phyloP scores from a whole-genome alignment of 148 eudicot genomes.

The Chenopodium suecicum region DNA sequence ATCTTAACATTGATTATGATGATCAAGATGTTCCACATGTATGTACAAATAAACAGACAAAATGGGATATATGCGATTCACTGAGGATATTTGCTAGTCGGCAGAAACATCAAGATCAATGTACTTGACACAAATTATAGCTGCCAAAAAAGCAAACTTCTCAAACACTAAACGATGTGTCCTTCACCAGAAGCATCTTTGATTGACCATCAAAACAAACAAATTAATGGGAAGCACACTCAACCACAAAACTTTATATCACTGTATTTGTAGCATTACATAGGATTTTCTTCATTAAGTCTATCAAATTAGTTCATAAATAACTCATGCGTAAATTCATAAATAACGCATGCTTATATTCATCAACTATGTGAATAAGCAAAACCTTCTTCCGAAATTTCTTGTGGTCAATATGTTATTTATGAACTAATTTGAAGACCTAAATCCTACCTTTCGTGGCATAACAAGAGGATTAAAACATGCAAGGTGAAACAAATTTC shows the following conservation, averaged over 20 bases:
- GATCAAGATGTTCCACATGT: background rate
- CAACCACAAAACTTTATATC: background rate
- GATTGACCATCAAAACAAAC: background rate
- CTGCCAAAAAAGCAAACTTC: background rate
- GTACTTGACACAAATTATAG: background rate
- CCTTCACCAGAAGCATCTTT: background rate
- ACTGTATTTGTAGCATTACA: background rate
- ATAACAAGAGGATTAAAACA: background rate
- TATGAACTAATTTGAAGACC: background rate
- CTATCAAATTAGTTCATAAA: background rate
- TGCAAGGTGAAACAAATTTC: background rate
- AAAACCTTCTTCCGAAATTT: background rate
- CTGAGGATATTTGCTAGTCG: background rate
- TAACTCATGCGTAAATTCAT: background rate
- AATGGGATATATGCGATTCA: background rate
- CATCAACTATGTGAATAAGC: background rate
- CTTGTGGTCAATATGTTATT: too few species aligned
- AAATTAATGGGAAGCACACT: background rate
- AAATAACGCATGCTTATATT: background rate
- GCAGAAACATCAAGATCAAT: background rate
- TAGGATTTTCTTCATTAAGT: background rate
- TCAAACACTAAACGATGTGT: background rate
- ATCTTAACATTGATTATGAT: background rate
- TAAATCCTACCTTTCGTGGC: background rate
- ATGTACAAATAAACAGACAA: background rate